Conservation (phyloP, 176 grass and related monocot genomes). For the Musa itinerans region DNA sequence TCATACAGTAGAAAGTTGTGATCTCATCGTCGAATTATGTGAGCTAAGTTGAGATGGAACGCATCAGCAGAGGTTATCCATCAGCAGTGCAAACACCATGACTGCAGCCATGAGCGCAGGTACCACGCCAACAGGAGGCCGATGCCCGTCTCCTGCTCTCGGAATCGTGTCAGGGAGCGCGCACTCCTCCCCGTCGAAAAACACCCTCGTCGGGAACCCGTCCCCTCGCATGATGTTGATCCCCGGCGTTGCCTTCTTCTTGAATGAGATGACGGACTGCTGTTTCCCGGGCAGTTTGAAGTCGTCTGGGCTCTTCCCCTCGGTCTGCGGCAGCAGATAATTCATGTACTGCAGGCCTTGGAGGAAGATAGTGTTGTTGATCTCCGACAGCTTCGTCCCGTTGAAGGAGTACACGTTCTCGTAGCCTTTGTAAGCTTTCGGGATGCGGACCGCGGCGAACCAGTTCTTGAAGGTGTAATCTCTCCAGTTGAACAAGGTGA, state of each 20-base stretch:
- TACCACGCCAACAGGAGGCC: not conserved
- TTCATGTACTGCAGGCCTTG: slow-evolving; percentile 53
- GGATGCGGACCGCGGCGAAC: slow-evolving; percentile 67
- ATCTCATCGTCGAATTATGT: no score
- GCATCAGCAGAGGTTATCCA: not conserved
- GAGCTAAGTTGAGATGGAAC: no score
- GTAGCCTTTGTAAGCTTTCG: slow-evolving; percentile 36
- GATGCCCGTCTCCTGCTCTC: not conserved
- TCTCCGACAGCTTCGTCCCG: slow-evolving; percentile 35
- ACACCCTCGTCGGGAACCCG: slow-evolving; percentile 68
- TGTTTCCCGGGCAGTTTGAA: slow-evolving; percentile 69
- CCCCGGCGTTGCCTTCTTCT: slow-evolving; percentile 41
- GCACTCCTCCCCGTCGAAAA: slow-evolving; percentile 91
- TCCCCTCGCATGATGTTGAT: slow-evolving; percentile 47
- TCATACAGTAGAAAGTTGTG: no score
- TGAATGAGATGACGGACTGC: slow-evolving; percentile 76
- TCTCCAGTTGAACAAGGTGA: slow-evolving; percentile 91
- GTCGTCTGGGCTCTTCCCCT: slow-evolving; percentile 27
- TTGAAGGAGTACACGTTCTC: slow-evolving; percentile 98
- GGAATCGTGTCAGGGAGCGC: slow-evolving; percentile 58
- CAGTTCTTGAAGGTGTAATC: slow-evolving; percentile 92
- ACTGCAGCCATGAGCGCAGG: not conserved
- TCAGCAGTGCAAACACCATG: not conserved
- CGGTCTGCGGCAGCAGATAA: slow-evolving; percentile 41
- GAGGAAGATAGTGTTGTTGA: slow-evolving; percentile 69